Conservation (phyloP, 73 alveolate genomes). For the Stentor coeruleus region DNA sequence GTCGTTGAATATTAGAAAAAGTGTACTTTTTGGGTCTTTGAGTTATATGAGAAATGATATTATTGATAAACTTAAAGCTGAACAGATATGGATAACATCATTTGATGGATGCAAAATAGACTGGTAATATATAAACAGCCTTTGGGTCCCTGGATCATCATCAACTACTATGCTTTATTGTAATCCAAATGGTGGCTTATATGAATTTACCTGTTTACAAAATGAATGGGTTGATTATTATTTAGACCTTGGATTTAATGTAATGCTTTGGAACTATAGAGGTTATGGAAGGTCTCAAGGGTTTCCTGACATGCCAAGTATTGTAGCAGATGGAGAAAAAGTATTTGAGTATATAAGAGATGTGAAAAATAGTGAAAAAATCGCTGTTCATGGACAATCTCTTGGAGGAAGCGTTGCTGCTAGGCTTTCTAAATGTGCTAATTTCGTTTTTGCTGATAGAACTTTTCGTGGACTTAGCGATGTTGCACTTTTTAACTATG, state of each 20-base stretch:
- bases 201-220: conserved; percentile 49
- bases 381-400: conserved; percentile 64
- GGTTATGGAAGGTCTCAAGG: conserved; percentile 75
- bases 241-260: conserved; percentile 44
- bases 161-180: conserved; percentile 55
- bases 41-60: conserved; percentile 4
- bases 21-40: not conserved
- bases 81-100: not conserved
- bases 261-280: conserved; percentile 68
- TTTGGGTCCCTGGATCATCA: not conserved
- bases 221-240: conserved; percentile 55
- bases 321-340: conserved; percentile 45
- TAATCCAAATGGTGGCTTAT: conserved; percentile 66
- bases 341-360: conserved; percentile 44
- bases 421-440: conserved; percentile 21
- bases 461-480: not conserved
- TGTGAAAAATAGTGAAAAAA: conserved; percentile 26
- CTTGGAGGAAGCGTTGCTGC: conserved; percentile 71
- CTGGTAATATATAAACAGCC: not conserved
- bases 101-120: conserved; percentile 16
- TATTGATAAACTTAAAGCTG: not conserved
- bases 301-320: conserved; percentile 34
- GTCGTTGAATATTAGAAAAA: not conserved
- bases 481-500: conserved; percentile 13
- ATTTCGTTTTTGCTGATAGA: conserved; percentile 20